Evolutionary conservation across 2,329 filamentous ascomycete species (phyloP).

Genomic region (Fusarium xyrophilum): DNA sequence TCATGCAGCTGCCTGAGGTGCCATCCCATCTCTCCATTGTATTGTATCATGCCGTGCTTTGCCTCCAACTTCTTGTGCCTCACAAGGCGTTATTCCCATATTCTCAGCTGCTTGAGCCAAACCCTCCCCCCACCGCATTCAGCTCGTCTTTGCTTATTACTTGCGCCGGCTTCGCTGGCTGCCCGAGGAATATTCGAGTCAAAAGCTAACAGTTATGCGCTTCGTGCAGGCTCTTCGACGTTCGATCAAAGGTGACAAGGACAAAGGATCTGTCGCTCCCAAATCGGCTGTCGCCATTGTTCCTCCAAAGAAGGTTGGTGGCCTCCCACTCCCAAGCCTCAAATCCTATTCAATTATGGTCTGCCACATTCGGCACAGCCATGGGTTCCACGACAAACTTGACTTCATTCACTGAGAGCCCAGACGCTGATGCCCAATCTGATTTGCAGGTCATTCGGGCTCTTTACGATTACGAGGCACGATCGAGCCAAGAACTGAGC

Average conservation of each 20-base stretch:
- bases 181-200: conserved; percentile 25
- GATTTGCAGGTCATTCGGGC: conserved; percentile 85
- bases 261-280: conserved; percentile 77
- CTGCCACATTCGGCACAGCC: conserved; percentile 23
- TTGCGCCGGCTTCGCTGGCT: conserved; percentile 20
- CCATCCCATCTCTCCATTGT: background rate
- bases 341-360: conserved; percentile 18
- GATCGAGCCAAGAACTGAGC: conserved; percentile 78
- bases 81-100: conserved; percentile 11
- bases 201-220: conserved; percentile 54
- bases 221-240: conserved; percentile 75
- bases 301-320: conserved; percentile 86
- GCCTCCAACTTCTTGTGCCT: conserved; percentile 10
- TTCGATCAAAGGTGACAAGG: conserved; percentile 91
- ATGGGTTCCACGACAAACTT: conserved; percentile 19
- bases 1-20: background rate
- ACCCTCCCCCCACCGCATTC: conserved; percentile 27
- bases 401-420: conserved; percentile 9
- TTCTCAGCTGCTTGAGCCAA: conserved; percentile 5
- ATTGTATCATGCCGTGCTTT: conserved; percentile 11
- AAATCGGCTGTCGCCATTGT: conserved; percentile 90
- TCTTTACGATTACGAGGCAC: conserved; percentile 88
- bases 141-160: conserved; percentile 9
- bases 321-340: conserved; percentile 18
- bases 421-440: conserved; percentile 30